Evolutionary conservation across 2,329 filamentous ascomycete species (phyloP).

Genomic region (Uncinocarpus reesii): DNA sequence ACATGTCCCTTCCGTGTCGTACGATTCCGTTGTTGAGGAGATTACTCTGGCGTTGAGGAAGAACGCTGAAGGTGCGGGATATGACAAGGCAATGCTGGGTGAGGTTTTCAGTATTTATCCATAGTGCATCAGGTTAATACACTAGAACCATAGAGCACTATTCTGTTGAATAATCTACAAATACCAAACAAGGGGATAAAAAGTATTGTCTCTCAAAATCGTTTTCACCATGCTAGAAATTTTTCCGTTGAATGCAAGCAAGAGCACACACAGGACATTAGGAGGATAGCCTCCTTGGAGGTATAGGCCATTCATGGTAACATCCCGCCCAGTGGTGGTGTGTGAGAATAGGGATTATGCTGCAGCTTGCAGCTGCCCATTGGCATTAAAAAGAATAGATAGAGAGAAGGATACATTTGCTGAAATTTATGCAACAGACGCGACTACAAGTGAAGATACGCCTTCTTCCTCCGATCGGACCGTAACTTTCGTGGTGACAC

Average conservation of each 20-base stretch:
- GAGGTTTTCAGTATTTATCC: too few species aligned
- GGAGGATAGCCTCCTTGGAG: too few species aligned
- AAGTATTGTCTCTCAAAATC: too few species aligned
- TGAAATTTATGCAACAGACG: conserved; percentile 60
- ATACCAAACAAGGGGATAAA: too few species aligned
- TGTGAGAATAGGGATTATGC: conserved; percentile 10
- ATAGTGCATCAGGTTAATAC: too few species aligned
- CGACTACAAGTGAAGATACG: conserved; percentile 73
- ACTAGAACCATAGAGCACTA: too few species aligned
- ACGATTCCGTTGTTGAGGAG: conserved; percentile 20
- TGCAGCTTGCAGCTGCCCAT: conserved; percentile 4
- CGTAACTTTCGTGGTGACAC: conserved; percentile 91
- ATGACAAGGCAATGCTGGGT: conserved; percentile 11
- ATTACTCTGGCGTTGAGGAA: conserved; percentile 23
- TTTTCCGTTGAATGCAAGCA: too few species aligned
- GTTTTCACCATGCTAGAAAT: too few species aligned
- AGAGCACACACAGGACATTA: too few species aligned
- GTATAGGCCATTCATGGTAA: too few species aligned
- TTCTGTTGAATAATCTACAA: too few species aligned
- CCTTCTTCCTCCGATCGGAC: conserved; percentile 88
- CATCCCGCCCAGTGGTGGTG: too few species aligned
- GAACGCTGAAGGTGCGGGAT: conserved; percentile 15
- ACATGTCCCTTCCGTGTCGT: conserved; percentile 15
- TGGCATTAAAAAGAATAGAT: conserved; percentile 12
- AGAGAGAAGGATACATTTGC: conserved; percentile 4